Conservation (phyloP, 2,329 filamentous ascomycete species). For the Rutstroemia sp. region DNA sequence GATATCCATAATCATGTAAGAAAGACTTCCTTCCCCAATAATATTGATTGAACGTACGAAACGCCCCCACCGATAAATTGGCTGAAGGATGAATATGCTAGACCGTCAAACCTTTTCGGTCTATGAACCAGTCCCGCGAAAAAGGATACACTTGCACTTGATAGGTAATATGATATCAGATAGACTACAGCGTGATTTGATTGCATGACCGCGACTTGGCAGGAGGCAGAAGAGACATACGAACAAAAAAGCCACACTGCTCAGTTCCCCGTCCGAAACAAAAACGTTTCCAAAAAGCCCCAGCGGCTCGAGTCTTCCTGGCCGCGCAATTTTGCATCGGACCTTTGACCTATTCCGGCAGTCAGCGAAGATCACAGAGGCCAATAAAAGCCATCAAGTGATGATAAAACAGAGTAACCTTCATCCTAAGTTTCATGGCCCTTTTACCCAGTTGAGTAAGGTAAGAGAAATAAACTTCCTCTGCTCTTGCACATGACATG, state of each 20-base stretch:
- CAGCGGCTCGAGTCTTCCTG: slow-evolving; percentile 7
- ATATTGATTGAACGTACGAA: no score
- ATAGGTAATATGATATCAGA: no score
- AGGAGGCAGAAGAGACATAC: neutral
- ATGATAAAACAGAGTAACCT: neutral
- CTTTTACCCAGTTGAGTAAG: neutral
- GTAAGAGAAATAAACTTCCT: neutral
- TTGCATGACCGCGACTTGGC: no score
- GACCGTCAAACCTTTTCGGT: no score
- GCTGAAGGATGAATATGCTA: no score
- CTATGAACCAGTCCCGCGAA: no score
- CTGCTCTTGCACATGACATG: neutral
- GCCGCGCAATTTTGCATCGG: slow-evolving; percentile 9
- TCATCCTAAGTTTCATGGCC: neutral
- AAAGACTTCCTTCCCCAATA: no score
- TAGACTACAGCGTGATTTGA: no score
- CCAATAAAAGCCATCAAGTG: neutral
- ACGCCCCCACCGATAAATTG: no score
- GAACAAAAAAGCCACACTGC: neutral
- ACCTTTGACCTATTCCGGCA: neutral
- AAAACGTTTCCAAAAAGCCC: neutral
- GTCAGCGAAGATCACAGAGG: neutral
- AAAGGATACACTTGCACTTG: no score
- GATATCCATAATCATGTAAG: no score
- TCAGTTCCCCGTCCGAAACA: slow-evolving; percentile 2